Evolutionary conservation across 2,329 filamentous ascomycete genomes (phyloP), one percentile per base, ranked within the genome.

Genomic region (Tolypocladium tundrense): DNA sequence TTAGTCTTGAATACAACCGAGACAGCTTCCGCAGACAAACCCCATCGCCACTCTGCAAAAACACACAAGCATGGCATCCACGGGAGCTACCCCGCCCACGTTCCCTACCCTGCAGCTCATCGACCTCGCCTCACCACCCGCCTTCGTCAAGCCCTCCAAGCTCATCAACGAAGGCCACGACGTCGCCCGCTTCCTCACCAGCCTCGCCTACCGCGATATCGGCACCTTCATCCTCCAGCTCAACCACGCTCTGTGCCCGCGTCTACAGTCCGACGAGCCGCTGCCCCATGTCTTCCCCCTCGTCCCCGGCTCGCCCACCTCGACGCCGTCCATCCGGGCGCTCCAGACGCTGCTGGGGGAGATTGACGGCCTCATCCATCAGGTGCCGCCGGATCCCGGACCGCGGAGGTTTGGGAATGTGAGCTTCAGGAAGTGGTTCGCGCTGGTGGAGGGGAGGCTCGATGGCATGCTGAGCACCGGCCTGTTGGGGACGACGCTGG

Each of bases 341-440:
- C 75, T 97, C 24, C 85, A 86, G 70, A 69, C 76, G 11, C 77
- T 99, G 41, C 74, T 97, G 19, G 73, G 78, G 7, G 81, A 77
- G 54, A 76, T 95, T 16, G 82, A 84, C 55, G 74, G 73, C 10
- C 80, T 95, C 54, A 83, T 96, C 55, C 83, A 88, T 19, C 85
- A 92, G 67, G 88, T 86, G 1, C 93, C 92, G 1, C 93, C 93
- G 0, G 88, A 95, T 66, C 84, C 85, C 8, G 92, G 92, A 16
- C 92, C 93, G 21, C 81, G 93, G 56, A 82, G 94, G 61, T 99
- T 97, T 69, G 94, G 94, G 40, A 99, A 99, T 70, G 78, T 90
- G 52, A 93, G 89, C 66, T 99, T 96, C 72, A 82, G 92, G 37
- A 89, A 79, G 63, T 99, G 94, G 93, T 83, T 88, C 70, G 76